Evolutionary conservation across 768 basidiomycete species (phyloP).

Genomic region (Mycena alexandri): DNA sequence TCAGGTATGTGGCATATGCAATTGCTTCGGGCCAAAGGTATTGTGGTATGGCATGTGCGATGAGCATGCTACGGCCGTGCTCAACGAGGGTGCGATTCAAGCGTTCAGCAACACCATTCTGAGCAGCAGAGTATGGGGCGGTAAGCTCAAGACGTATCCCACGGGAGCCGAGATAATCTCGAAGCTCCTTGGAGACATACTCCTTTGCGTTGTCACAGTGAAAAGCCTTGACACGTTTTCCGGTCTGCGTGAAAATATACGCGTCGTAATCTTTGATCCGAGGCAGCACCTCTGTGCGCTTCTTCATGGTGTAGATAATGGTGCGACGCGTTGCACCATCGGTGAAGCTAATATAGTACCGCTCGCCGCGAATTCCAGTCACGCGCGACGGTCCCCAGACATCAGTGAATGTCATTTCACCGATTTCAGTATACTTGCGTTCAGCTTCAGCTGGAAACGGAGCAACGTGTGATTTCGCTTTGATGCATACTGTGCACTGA

Average conservation of each 20-base stretch:
- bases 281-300: slow-evolving; percentile 26
- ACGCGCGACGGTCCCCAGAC: slow-evolving; percentile 39
- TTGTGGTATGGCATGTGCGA: slow-evolving; percentile 34
- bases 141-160: slow-evolving; percentile 42
- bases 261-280: slow-evolving; percentile 15
- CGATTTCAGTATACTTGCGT: slow-evolving; percentile 35
- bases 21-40: slow-evolving; percentile 44
- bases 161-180: slow-evolving; percentile 8
- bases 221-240: slow-evolving; percentile 20
- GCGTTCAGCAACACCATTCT: slow-evolving; percentile 49
- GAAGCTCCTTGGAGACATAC: slow-evolving; percentile 29
- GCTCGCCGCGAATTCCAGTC: slow-evolving; percentile 22
- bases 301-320: slow-evolving; percentile 21
- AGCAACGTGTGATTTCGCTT: slow-evolving; percentile 39
- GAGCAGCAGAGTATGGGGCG: slow-evolving; percentile 39
- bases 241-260: slow-evolving; percentile 28
- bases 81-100: slow-evolving; percentile 43
- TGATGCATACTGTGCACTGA: slow-evolving; percentile 41
- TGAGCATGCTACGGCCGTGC: slow-evolving; percentile 40
- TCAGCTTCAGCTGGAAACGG: slow-evolving; percentile 40
- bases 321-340: slow-evolving; percentile 20
- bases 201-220: slow-evolving; percentile 33
- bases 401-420: slow-evolving; percentile 37
- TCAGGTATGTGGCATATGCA: slow-evolving; percentile 38
- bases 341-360: slow-evolving; percentile 32